Base-by-base conservation (phyloP, 116 monocot genomes). In the Iris pallida region DNA sequence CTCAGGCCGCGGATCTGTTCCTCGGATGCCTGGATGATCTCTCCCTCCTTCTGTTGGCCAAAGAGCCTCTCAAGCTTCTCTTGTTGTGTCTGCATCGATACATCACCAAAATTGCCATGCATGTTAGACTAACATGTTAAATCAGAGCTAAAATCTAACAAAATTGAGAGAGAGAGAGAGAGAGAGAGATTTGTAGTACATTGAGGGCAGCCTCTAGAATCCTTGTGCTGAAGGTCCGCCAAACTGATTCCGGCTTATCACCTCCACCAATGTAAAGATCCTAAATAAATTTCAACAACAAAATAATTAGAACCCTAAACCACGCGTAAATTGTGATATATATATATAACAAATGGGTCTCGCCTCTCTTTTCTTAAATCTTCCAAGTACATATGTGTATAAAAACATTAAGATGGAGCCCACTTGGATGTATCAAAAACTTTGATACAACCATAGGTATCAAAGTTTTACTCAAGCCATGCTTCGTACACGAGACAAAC, bases 191-290 rank as follows among this genome's bases (percentile, higher is more conserved):
- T 0, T 30, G 30, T 17, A 14, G 41, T 61, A 82, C 87, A 65
- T 87, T 87, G 73, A 87, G 81, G 14, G 90, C 84, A 8, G 87
- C 85, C 68, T 87, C 73, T 0, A 80, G 42, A 5, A 87, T 19
- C 52, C 78, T 82, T 4, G 16, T 68, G 79, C 87, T 90, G 70
- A 90, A 90, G 79, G 60, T 68, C 0, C 47, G 49, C 48, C 63
- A 72, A 15, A 78, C 70, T 0, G 77, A 75, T 67, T 84, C 77
- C 0, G 84, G 81, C 47, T 79, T 60, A 41, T 59, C 40, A 0
- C 87, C 77, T 1, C 84, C 84, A 2, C 60, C 84, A 4, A 42
- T 82, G 47, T 68, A 74, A 63, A 81, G 87, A 19, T 63, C 71
- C 89, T 88, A 47, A 20, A 42, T 7, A 10, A 0, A 42, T 0